Conservation (phyloP, 225 moss, liverwort and hornwort genomes). For the Sphagnum tenellum region DNA sequence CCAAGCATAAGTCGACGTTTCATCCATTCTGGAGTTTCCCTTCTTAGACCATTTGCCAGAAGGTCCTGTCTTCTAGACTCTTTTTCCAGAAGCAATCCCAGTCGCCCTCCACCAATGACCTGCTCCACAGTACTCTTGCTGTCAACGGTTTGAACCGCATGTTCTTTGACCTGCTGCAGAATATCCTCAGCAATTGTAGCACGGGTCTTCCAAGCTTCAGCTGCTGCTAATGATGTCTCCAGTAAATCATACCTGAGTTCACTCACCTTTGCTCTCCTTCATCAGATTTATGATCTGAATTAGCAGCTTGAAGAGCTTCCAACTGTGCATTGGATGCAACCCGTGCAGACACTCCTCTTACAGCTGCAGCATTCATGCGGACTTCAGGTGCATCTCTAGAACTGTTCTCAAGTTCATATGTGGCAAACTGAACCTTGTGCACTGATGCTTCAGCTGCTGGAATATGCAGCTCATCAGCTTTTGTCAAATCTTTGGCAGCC, state of each 20-base stretch:
- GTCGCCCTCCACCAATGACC: conserved; percentile 28
- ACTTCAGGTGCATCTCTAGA: conserved; percentile 38
- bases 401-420: conserved; percentile 34
- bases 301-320: conserved; percentile 48
- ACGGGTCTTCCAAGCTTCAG: conserved; percentile 58
- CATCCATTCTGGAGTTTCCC: conserved; percentile 80
- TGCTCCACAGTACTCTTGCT: conserved; percentile 20
- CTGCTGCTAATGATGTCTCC: conserved; percentile 57
- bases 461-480: conserved; percentile 35
- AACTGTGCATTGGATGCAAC: conserved; percentile 31
- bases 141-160: conserved; percentile 20
- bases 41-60: conserved; percentile 74
- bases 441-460: conserved; percentile 46
- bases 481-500: conserved; percentile 21
- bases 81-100: conserved; percentile 56
- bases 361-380: conserved; percentile 27
- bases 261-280: conserved; percentile 30
- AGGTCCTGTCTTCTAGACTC: conserved; percentile 56
- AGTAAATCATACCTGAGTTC: conserved; percentile 48
- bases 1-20: conserved; percentile 54
- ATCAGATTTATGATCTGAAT: conserved; percentile 44
- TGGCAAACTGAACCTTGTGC: conserved; percentile 32
- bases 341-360: conserved; percentile 36
- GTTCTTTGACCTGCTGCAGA: conserved; percentile 27
- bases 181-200: conserved; percentile 40